Percentiles rank a stretch among this genome's conserved stretches.
These are phyloP conservation scores for Beauveria rudraprayagi DNA, from an alignment of 2,329 filamentous ascomycete species.

Conservation along the genomic window DNA sequence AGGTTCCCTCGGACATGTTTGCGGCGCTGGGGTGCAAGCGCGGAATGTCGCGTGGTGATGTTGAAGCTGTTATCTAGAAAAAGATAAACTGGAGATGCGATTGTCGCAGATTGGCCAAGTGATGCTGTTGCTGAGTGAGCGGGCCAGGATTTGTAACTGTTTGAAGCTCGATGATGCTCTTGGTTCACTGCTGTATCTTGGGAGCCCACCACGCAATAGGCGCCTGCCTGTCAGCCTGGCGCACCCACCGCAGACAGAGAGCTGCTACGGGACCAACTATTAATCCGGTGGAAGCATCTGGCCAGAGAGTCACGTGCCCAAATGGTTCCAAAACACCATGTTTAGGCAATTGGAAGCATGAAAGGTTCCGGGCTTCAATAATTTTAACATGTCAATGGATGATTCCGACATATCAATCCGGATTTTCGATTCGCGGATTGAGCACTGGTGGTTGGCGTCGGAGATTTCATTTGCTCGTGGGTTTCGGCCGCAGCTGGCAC, in stretches of 20 bases:
- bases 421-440: no score
- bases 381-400: no score
- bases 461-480: no score
- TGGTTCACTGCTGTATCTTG: not conserved
- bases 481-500: not conserved
- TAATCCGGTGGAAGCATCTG: conserved; percentile 6
- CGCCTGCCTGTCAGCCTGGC: conserved; percentile 8
- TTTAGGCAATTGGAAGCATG: not conserved
- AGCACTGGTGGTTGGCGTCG: no score
- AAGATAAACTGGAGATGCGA: not conserved
- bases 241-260: not conserved
- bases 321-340: not conserved
- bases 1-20: conserved; percentile 69
- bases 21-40: conserved; percentile 11
- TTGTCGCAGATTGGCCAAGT: not conserved
- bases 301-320: not conserved
- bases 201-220: conserved; percentile 10
- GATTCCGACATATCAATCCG: no score
- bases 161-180: conserved; percentile 8
- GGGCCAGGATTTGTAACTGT: not conserved
- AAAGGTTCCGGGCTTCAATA: not conserved
- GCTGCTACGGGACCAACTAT: conserved; percentile 8
- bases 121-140: not conserved
- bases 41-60: not conserved
- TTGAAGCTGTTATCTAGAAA: not conserved